Evolutionary conservation across 495 filamentous ascomycete genomes (phyloP).

Genomic region (Aspergillus biplanus): DNA sequence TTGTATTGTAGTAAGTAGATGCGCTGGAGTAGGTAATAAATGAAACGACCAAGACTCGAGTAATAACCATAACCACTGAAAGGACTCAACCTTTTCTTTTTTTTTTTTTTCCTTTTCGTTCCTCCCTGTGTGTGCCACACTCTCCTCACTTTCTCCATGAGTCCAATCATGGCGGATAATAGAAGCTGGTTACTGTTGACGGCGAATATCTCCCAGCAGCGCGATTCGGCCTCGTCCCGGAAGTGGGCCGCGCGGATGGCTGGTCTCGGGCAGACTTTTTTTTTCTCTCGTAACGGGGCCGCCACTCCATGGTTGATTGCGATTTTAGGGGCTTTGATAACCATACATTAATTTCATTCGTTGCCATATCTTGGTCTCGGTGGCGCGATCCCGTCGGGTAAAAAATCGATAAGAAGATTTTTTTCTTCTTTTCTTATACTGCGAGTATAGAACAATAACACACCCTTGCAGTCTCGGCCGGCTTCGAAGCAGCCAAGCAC

Average conservation of each 20-base stretch:
- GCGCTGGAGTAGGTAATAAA: neutral
- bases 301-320: slow-evolving; percentile 1
- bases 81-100: neutral
- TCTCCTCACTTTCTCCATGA: neutral
- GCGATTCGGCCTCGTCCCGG: slow-evolving; percentile 1
- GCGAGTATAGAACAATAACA: too few relatives aligned
- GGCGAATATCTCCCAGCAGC: slow-evolving; percentile 10
- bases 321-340: slow-evolving; percentile 3
- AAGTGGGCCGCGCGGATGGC: slow-evolving; percentile 20
- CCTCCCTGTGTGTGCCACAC: neutral
- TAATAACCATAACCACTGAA: neutral
- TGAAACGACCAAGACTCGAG: neutral
- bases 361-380: neutral
- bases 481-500: neutral
- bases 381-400: neutral
- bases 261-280: slow-evolving; percentile 16
- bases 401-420: neutral
- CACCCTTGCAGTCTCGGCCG: neutral
- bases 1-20: neutral
- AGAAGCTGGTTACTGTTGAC: neutral
- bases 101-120: slow-evolving; percentile 2
- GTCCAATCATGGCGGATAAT: slow-evolving; percentile 10
- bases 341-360: neutral
- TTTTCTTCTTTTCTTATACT: neutral
- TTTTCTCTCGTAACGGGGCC: slow-evolving; percentile 21